Conservation (phyloP, 164 flowering plant species). For the Aristolochia contorta region DNA sequence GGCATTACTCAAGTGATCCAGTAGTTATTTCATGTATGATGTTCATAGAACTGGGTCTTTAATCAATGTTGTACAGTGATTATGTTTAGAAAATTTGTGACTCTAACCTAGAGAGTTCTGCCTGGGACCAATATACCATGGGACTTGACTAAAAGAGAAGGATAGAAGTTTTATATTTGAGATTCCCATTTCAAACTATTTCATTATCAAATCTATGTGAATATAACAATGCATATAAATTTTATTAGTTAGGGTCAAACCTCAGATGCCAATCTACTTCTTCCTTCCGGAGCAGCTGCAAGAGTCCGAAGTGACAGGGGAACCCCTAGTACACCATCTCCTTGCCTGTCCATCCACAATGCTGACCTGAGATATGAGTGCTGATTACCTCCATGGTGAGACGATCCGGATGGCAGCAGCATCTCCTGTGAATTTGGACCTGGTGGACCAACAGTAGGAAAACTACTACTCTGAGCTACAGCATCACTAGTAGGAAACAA, state of each 20-base stretch:
- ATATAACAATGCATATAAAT: not conserved
- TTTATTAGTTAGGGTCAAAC: slow-evolving; percentile 25
- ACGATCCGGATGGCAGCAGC: slow-evolving; percentile 32
- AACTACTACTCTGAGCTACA: slow-evolving; percentile 29
- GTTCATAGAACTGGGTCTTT: too few species aligned
- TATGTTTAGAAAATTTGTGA: too few species aligned
- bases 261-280: slow-evolving; percentile 74
- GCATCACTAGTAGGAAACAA: slow-evolving; percentile 35
- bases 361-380: slow-evolving; percentile 38
- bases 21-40: too few species aligned
- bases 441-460: slow-evolving; percentile 20
- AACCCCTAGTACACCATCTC: slow-evolving; percentile 40
- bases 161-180: too few species aligned
- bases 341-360: slow-evolving; percentile 51
- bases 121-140: too few species aligned
- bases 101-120: too few species aligned
- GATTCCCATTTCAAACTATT: too few species aligned
- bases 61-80: too few species aligned
- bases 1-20: too few species aligned
- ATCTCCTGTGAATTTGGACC: slow-evolving; percentile 33
- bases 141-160: too few species aligned
- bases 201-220: not conserved
- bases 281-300: slow-evolving; percentile 54
- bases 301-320: slow-evolving; percentile 47
- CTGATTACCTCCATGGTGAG: slow-evolving; percentile 31